Evolutionary conservation across 306 rosid genomes (phyloP).

Genomic region (Inga laurina): DNA sequence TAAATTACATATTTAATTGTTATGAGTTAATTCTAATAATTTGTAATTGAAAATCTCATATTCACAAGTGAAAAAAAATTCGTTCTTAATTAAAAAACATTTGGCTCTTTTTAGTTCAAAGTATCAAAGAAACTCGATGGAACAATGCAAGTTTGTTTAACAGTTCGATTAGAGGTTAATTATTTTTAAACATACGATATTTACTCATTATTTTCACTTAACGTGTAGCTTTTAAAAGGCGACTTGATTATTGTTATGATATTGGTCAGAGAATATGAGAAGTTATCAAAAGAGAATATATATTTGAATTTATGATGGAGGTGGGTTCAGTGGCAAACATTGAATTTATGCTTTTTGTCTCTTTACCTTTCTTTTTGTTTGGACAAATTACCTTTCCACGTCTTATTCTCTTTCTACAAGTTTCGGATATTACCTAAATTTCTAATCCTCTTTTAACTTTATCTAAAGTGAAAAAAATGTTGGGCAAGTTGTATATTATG

Average conservation of each 20-base stretch:
- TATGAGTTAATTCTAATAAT: too few relatives aligned
- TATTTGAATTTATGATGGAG: background rate
- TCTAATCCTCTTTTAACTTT: background rate
- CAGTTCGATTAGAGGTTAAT: background rate
- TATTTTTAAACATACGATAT: background rate
- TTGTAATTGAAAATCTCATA: too few relatives aligned
- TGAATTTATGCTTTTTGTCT: slow-evolving; percentile 4
- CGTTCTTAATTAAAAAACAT: too few relatives aligned
- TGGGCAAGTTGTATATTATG: too few relatives aligned
- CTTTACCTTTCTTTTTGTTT: background rate
- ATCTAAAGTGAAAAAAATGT: background rate
- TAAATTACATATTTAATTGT: too few relatives aligned
- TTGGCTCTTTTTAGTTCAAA: background rate
- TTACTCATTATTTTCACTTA: background rate
- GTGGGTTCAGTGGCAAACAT: background rate
- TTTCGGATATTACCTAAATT: background rate
- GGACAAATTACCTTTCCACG: background rate
- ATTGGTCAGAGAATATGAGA: background rate
- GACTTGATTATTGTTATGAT: background rate
- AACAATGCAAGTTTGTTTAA: background rate
- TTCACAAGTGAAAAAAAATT: too few relatives aligned
- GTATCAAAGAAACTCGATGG: background rate
- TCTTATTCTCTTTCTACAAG: background rate
- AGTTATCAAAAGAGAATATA: background rate
- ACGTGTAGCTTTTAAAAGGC: background rate